Percentiles rank a stretch among this genome's conserved stretches.
Conservation (phyloP, 2,329 filamentous ascomycete species). For the Arachnomyces sp. region DNA sequence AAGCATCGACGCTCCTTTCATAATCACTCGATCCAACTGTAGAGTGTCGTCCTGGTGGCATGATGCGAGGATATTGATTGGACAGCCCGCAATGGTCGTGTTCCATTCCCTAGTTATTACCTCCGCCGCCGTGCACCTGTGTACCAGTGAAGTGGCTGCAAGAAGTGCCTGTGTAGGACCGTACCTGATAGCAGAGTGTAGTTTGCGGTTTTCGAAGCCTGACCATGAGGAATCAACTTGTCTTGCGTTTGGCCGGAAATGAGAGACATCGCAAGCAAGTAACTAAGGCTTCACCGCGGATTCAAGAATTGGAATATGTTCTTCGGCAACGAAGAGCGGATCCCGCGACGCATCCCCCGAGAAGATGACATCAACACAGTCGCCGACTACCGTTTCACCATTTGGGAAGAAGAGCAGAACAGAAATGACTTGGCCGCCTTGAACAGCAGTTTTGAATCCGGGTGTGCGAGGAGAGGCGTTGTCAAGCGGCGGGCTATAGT, state of each 20-base stretch:
- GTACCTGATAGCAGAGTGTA: slow-evolving; percentile 13
- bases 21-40: slow-evolving; percentile 15
- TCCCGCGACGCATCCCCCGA: slow-evolving; percentile 15
- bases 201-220: slow-evolving; percentile 1
- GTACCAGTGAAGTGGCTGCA: slow-evolving; percentile 9
- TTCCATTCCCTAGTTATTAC: slow-evolving; percentile 14
- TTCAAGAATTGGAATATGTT: slow-evolving; percentile 11
- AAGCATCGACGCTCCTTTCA: slow-evolving; percentile 12
- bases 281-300: slow-evolving; percentile 11
- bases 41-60: slow-evolving; percentile 14
- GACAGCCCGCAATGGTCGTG: slow-evolving; percentile 3
- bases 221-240: too few relatives aligned
- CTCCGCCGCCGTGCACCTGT: slow-evolving; percentile 10
- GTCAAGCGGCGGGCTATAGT: slow-evolving; percentile 11
- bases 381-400: slow-evolving; percentile 10
- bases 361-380: slow-evolving; percentile 16
- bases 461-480: slow-evolving; percentile 10
- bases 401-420: slow-evolving; percentile 11
- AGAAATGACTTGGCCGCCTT: slow-evolving; percentile 13
- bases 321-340: slow-evolving; percentile 11
- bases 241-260: slow-evolving; percentile 1
- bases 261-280: slow-evolving; percentile 11
- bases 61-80: slow-evolving; percentile 13
- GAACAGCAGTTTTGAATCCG: slow-evolving; percentile 13
- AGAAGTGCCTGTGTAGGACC: slow-evolving; percentile 13